Evolutionary conservation across 352 stramenopile species (phyloP).

Genomic region (Elongisporangium anandrum): DNA sequence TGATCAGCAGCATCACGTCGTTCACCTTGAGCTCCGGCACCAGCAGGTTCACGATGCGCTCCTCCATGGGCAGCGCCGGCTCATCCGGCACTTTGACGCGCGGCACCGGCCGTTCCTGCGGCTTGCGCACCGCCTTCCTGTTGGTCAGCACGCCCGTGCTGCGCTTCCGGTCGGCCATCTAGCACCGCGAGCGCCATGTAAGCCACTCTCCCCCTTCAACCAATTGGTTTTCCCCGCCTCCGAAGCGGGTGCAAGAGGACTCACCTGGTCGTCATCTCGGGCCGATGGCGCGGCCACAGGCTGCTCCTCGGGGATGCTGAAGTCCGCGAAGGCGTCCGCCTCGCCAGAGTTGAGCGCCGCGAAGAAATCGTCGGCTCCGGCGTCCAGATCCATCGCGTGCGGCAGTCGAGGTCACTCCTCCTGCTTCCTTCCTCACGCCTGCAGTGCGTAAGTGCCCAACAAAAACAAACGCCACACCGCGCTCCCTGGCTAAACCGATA

Average conservation of each 20-base stretch:
- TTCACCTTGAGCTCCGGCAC: slow-evolving; percentile 83
- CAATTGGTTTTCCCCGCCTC: neutral
- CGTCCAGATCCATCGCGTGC: slow-evolving; percentile 64
- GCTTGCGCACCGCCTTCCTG: slow-evolving; percentile 33
- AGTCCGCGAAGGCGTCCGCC: slow-evolving; percentile 55
- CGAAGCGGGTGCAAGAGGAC: neutral
- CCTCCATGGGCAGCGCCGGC: slow-evolving; percentile 75
- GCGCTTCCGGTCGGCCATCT: slow-evolving; percentile 33
- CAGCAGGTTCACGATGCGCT: slow-evolving; percentile 84
- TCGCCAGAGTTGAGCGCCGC: slow-evolving; percentile 64
- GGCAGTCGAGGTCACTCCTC: neutral
- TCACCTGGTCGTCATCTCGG: slow-evolving; percentile 14
- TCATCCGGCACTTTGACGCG: slow-evolving; percentile 31
- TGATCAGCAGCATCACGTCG: slow-evolving; percentile 86
- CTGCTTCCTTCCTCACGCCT: neutral
- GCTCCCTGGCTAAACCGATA: neutral
- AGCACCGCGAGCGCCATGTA: neutral
- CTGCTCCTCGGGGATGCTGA: slow-evolving; percentile 28
- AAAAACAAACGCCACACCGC: neutral
- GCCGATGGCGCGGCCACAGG: slow-evolving; percentile 1
- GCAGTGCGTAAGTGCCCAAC: neutral
- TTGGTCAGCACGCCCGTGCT: slow-evolving; percentile 38
- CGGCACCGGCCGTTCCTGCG: slow-evolving; percentile 15
- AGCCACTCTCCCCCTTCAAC: neutral
- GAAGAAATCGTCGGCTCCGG: slow-evolving; percentile 79